Evolutionary conservation across 2,329 filamentous ascomycete genomes (phyloP).

Genomic region (Fusarium sp.): DNA sequence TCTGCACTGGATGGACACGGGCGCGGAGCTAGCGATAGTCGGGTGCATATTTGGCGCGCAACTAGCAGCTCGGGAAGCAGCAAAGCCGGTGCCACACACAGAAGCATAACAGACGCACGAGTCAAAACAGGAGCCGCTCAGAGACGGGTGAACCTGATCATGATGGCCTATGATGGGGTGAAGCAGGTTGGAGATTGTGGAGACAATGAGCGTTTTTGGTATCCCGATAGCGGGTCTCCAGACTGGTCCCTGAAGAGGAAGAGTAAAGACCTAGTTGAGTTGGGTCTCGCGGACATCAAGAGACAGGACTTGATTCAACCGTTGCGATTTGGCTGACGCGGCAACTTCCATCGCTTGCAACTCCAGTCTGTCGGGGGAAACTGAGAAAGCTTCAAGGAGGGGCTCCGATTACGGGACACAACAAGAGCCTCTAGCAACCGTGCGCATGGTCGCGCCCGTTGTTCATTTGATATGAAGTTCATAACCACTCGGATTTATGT

Average conservation of each 20-base stretch:
- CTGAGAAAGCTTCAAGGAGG: constrained; percentile 9
- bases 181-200: constrained; percentile 26
- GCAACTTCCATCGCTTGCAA: constrained; percentile 24
- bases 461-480: constrained; percentile 9
- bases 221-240: constrained; percentile 41
- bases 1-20: constrained; percentile 12
- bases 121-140: constrained; percentile 33
- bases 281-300: constrained; percentile 23
- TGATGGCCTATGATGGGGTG: constrained; percentile 11
- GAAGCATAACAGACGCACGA: constrained; percentile 42
- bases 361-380: neutral
- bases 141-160: constrained; percentile 6
- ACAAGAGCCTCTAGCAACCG: constrained; percentile 14
- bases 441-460: constrained; percentile 30
- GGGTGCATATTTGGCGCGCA: constrained; percentile 39
- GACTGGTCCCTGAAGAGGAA: constrained; percentile 39
- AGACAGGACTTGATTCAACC: constrained; percentile 19
- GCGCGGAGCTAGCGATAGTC: constrained; percentile 33
- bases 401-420: constrained; percentile 17
- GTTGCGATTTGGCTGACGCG: constrained; percentile 37
- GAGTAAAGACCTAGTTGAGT: constrained; percentile 31
- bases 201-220: constrained; percentile 39
- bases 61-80: constrained; percentile 42
- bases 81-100: constrained; percentile 45
- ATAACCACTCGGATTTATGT: constrained; percentile 25